Base-by-base conservation (phyloP, 1,139 yeast species). In the Yamadazyma triangularis region DNA sequence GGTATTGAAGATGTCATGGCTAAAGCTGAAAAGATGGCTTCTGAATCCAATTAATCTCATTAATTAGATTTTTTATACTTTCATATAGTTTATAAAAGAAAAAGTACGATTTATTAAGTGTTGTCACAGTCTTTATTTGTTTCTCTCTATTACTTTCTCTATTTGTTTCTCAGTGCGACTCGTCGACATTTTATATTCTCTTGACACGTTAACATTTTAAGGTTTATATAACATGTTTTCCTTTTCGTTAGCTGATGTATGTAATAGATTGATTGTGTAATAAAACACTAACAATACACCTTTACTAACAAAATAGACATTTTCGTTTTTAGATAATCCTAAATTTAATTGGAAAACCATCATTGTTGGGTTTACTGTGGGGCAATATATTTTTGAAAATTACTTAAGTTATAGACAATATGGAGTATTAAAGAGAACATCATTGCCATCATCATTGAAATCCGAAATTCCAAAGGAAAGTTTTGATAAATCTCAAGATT, bases 1-100 rank as follows among this genome's bases (percentile, higher is more conserved):
- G 95, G 95, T 77, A 88, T 91, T 59, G 96, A 88, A 69, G 98
- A 91, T 71, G 97, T 80, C 58, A 70, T 87, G 65, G 93, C 96
- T 65, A 91, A 91, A 82, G 97, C 96, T 64, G 97, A 89, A 73
- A 88, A 89, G 79, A 70, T 91, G 70, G 96, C 97, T 71, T 77
- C 95, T 66, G 96, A 87, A 73, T 74, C 91, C 58, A 78, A 80
- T 57, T 83, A 81, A 67, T 18, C 6, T 18, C 20, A 18, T 18
- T 18, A 9, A 18, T 18, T 18, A 18, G 20, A 18, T 18, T 18
- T 18, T 7, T 18, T 18, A 25, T 7, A 22, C 9, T 5, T 21
- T 21, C 23, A 21, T 21, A n/a, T 21, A 18, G 20, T 18, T 18
- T 18, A 18, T 18, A 18, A 7, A 18, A 18, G 9, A 18, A 18